Conservation (phyloP, 306 rosid species). For the Phaseolus lunatus region DNA sequence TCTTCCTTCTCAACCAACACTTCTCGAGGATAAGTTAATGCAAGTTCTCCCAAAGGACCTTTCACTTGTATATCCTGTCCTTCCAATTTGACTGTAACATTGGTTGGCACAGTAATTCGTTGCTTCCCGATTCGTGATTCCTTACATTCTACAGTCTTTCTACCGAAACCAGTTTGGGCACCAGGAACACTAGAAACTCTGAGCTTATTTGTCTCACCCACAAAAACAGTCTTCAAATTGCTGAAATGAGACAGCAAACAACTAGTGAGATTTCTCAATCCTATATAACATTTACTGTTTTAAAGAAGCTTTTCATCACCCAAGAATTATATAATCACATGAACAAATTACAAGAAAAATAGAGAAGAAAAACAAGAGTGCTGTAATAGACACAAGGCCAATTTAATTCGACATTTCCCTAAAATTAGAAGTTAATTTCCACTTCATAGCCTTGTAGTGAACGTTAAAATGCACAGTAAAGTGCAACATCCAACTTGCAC, state of each 20-base stretch:
- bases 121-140: slow-evolving; percentile 97
- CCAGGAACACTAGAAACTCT: slow-evolving; percentile 52
- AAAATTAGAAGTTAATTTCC: not conserved
- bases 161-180: slow-evolving; percentile 53
- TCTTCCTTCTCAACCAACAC: slow-evolving; percentile 72
- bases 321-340: slow-evolving; percentile 4
- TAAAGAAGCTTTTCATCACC: slow-evolving; percentile 24
- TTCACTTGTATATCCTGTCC: slow-evolving; percentile 80
- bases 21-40: slow-evolving; percentile 80
- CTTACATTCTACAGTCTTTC: slow-evolving; percentile 77
- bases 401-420: not conserved
- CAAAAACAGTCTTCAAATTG: slow-evolving; percentile 69
- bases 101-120: slow-evolving; percentile 75
- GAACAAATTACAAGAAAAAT: slow-evolving; percentile 19
- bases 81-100: slow-evolving; percentile 74
- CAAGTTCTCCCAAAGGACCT: slow-evolving; percentile 94
- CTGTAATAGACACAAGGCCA: not conserved
- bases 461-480: not conserved
- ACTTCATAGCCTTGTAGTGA: not conserved
- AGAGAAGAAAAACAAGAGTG: slow-evolving; percentile 10
- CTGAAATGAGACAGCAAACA: slow-evolving; percentile 60
- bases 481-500: slow-evolving; percentile 13
- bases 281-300: slow-evolving; percentile 13
- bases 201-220: slow-evolving; percentile 68
- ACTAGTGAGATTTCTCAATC: slow-evolving; percentile 36